These are phyloP conservation scores for Fusarium floridanum DNA, from an alignment of 2,329 filamentous ascomycete genomes.

Conservation along the genomic window DNA sequence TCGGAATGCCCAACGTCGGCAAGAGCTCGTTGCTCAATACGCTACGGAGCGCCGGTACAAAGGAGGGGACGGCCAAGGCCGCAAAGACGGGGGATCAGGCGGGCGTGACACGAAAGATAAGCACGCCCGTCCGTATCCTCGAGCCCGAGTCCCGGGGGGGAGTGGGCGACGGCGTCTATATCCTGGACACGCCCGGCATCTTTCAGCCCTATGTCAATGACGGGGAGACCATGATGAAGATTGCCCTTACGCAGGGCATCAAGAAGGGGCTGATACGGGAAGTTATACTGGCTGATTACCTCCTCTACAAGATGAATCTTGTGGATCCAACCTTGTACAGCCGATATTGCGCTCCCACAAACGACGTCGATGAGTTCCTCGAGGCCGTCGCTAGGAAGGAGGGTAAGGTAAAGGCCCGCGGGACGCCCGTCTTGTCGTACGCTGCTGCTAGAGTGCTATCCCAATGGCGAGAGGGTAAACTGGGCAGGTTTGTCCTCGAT, in stretches of 20 bases:
- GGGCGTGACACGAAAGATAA: slow-evolving; percentile 89
- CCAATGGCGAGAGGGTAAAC: slow-evolving; percentile 80
- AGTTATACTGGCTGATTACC: slow-evolving; percentile 87
- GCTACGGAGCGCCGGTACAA: slow-evolving; percentile 75
- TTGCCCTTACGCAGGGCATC: slow-evolving; percentile 91
- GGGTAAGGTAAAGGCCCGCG: slow-evolving; percentile 81
- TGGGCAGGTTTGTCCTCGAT: slow-evolving; percentile 86
- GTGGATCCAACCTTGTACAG: slow-evolving; percentile 72
- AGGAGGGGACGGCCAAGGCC: slow-evolving; percentile 69
- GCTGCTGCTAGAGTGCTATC: slow-evolving; percentile 86
- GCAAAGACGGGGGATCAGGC: slow-evolving; percentile 88
- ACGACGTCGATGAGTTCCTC: slow-evolving; percentile 83
- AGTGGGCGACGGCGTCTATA: slow-evolving; percentile 76
- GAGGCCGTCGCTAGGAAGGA: slow-evolving; percentile 77
- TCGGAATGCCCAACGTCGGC: slow-evolving; percentile 98
- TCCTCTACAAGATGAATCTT: slow-evolving; percentile 86
- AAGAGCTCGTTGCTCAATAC: slow-evolving; percentile 96
- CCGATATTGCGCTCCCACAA: slow-evolving; percentile 78
- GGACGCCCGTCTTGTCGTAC: slow-evolving; percentile 75
- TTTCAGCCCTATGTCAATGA: slow-evolving; percentile 93
- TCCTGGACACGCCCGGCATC: slow-evolving; percentile 93
- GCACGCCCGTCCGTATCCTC: slow-evolving; percentile 83
- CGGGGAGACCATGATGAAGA: slow-evolving; percentile 90
- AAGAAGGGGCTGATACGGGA: slow-evolving; percentile 87
- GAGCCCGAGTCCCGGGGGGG: slow-evolving; percentile 56